Conservation (phyloP, 1,139 yeast genomes). For the Saccharomyces pastorianus region DNA sequence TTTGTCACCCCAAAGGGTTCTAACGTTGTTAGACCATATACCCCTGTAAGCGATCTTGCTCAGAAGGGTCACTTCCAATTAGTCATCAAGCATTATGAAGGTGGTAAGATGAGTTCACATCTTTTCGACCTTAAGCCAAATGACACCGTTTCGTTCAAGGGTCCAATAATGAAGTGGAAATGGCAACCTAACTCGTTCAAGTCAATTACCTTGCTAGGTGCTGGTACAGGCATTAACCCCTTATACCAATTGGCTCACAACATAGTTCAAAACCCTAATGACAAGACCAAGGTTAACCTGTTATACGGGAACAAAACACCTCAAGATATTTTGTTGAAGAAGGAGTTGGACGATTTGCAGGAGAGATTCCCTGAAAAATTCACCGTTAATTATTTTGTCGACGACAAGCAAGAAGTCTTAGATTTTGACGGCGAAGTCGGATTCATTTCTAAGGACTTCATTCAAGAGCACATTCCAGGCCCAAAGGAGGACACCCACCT, state of each 20-base stretch:
- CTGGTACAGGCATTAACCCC: conserved; percentile 96
- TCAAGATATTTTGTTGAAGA: conserved; percentile 68
- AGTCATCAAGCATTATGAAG: conserved; percentile 73
- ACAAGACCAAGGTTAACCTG: conserved; percentile 76
- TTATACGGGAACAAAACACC: conserved; percentile 73
- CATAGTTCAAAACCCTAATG: conserved; percentile 63
- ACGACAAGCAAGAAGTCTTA: conserved; percentile 38
- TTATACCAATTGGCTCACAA: conserved; percentile 75
- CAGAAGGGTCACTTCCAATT: conserved; percentile 70
- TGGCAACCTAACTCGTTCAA: conserved; percentile 83
- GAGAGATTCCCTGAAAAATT: conserved; percentile 66
- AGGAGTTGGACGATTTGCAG: conserved; percentile 63
- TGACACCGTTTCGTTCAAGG: conserved; percentile 86
- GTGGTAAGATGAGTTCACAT: conserved; percentile 79
- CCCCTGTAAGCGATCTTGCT: conserved; percentile 72
- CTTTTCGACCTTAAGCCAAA: conserved; percentile 61
- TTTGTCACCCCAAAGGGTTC: conserved; percentile 77
- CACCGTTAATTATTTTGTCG: conserved; percentile 71
- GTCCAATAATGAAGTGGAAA: conserved; percentile 88
- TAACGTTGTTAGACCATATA: conserved; percentile 91
- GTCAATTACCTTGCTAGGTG: conserved; percentile 78
- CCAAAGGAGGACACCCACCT: conserved; percentile 57
- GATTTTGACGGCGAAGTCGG: conserved; percentile 53
- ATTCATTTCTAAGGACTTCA: conserved; percentile 62
- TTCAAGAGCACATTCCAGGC: conserved; percentile 50